phyloP scores from a whole-genome alignment of 306 rosid genomes.

The Vigna hirtella region DNA sequence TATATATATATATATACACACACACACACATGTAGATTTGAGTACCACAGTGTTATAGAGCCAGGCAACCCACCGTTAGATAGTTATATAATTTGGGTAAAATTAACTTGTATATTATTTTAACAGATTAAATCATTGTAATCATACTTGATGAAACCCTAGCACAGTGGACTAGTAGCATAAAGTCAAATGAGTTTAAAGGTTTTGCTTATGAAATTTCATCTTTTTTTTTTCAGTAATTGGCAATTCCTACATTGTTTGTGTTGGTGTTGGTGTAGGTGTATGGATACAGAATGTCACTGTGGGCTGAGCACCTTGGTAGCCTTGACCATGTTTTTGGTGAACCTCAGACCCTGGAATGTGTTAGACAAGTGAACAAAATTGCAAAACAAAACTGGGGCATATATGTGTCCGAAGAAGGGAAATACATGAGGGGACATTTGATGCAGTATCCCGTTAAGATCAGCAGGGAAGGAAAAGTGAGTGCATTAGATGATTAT shows the following conservation, averaged over 20 bases:
- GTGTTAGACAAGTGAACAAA: constrained; percentile 51
- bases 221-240: neutral
- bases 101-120: neutral
- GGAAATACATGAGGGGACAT: constrained; percentile 56
- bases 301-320: constrained; percentile 75
- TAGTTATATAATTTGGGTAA: neutral
- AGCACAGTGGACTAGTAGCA: neutral
- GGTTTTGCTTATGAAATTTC: neutral
- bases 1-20: no score
- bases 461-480: constrained; percentile 58
- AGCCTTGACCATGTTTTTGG: constrained; percentile 45
- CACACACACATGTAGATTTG: no score
- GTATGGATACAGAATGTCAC: constrained; percentile 75
- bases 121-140: neutral
- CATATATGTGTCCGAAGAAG: constrained; percentile 57
- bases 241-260: neutral
- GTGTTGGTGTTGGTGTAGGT: constrained; percentile 49
- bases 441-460: constrained; percentile 71
- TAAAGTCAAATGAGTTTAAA: constrained; percentile 9
- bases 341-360: constrained; percentile 60
- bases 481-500: constrained; percentile 49
- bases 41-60: no score
- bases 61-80: neutral
- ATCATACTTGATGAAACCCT: neutral
- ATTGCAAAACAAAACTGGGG: constrained; percentile 61